These are phyloP conservation scores for Lolium perenne DNA, from an alignment of 176 grass and related monocot species.

Conservation along the genomic window DNA sequence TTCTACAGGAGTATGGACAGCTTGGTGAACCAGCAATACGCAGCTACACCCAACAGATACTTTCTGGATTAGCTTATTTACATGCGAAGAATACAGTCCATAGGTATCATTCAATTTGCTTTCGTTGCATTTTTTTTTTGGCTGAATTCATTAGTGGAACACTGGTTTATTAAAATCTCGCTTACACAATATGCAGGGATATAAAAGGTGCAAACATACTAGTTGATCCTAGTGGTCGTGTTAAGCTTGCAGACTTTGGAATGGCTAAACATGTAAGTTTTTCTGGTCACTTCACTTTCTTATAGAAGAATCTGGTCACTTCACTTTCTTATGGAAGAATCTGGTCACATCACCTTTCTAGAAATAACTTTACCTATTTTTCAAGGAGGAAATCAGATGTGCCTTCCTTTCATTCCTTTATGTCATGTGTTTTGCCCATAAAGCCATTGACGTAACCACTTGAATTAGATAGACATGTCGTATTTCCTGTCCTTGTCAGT, in stretches of 20 bases:
- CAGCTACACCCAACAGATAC: no score
- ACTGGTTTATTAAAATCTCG: constrained; percentile 8
- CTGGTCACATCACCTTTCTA: constrained; percentile 14
- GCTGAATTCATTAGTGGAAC: constrained; percentile 16
- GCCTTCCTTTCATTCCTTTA: not conserved
- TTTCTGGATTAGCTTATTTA: no score
- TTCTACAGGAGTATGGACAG: no score
- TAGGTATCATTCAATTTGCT: not conserved
- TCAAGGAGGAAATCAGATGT: constrained; percentile 37
- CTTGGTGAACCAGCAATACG: no score
- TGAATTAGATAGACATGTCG: constrained; percentile 23
- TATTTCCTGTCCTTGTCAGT: not conserved
- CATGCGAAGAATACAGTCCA: no score
- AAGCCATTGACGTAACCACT: constrained; percentile 15
- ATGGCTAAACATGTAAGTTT: constrained; percentile 98
- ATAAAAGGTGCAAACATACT: no score
- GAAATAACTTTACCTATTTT: not conserved
- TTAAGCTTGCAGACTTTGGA: constrained; percentile 99
- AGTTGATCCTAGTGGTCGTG: constrained; percentile 84
- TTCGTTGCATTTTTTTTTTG: constrained; percentile 13
- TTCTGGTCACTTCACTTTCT: constrained; percentile 23
- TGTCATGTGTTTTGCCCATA: constrained; percentile 9
- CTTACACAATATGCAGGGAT: constrained; percentile 64
- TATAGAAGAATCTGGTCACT: constrained; percentile 16
- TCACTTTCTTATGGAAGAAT: constrained; percentile 9